Percentiles rank a stretch among this genome's conserved stretches.
phyloP scores from a whole-genome alignment of 306 rosid genomes.

The Phaseolus lunatus region DNA sequence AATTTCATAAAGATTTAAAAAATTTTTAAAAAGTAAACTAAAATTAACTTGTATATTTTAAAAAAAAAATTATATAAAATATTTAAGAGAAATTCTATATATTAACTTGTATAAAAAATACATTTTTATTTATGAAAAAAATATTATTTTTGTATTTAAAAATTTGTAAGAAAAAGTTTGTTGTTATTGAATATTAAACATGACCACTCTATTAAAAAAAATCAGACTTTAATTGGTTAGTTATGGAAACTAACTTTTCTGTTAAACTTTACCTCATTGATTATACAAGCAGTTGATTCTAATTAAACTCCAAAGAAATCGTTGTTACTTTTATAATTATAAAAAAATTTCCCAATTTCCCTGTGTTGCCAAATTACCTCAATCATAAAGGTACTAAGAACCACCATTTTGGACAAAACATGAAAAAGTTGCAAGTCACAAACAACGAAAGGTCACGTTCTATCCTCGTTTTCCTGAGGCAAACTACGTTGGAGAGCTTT shows the following conservation, averaged over 20 bases:
- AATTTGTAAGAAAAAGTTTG: too few relatives aligned
- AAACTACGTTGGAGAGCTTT: conserved; percentile 43
- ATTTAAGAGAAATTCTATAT: too few relatives aligned
- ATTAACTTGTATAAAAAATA: too few relatives aligned
- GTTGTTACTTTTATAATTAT: neutral
- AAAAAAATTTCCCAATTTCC: neutral
- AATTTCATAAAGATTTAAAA: too few relatives aligned
- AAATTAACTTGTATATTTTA: too few relatives aligned
- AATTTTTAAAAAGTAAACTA: too few relatives aligned
- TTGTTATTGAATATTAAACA: too few relatives aligned
- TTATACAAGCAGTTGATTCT: neutral
- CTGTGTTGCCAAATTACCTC: conserved; percentile 14
- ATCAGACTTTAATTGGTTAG: too few relatives aligned
- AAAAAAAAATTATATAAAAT: too few relatives aligned
- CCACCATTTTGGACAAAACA: conserved; percentile 57
- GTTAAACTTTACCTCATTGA: neutral
- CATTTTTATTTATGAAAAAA: too few relatives aligned
- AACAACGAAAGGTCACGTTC: conserved; percentile 57
- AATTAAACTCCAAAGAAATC: neutral
- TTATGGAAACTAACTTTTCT: neutral
- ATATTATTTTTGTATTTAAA: too few relatives aligned
- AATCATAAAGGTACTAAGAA: conserved; percentile 40
- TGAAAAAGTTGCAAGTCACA: conserved; percentile 40
- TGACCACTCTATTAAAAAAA: too few relatives aligned
- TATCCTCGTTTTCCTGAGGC: conserved; percentile 47